phyloP scores from a whole-genome alignment of 2,329 filamentous ascomycete species.

The Apiospora hydei region DNA sequence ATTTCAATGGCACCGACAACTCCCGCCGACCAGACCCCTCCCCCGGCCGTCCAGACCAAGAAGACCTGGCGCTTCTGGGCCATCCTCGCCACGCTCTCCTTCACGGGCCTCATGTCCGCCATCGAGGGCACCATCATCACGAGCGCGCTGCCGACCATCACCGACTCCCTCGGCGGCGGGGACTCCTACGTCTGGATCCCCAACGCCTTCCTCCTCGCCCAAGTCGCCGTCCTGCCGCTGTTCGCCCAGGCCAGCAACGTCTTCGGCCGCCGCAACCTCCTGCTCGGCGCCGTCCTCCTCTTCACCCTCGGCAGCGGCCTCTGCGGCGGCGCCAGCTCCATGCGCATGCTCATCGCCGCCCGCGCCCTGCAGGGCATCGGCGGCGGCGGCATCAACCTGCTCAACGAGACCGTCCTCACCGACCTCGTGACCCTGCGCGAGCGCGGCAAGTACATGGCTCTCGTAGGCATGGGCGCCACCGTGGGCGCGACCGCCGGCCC shows the following conservation, averaged over 20 bases:
- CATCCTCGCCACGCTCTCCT: conserved; percentile 3
- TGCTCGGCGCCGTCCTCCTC: conserved; percentile 41
- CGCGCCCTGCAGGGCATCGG: conserved; percentile 46
- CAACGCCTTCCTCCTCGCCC: conserved; percentile 34
- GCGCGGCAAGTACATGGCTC: conserved; percentile 18
- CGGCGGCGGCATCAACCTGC: conserved; percentile 40
- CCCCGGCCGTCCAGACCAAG: neutral
- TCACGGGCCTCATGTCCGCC: conserved; percentile 26
- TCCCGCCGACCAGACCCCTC: neutral
- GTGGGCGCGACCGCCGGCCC: neutral
- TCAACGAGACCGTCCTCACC: conserved; percentile 21
- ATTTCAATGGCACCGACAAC: neutral
- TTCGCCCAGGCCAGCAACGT: conserved; percentile 54
- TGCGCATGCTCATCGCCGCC: conserved; percentile 43
- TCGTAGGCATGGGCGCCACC: conserved; percentile 10
- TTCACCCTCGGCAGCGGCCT: conserved; percentile 48
- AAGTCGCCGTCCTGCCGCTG: conserved; percentile 51
- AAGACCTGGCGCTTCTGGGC: conserved; percentile 21
- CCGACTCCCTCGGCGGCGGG: conserved; percentile 29
- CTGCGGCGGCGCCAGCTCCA: conserved; percentile 44
- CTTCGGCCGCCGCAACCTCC: conserved; percentile 52
- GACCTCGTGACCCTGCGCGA: conserved; percentile 2
- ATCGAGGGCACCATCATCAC: conserved; percentile 32
- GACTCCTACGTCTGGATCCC: conserved; percentile 32
- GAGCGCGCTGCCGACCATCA: conserved; percentile 34